Evolutionary conservation across 1,284 basidiomycete species (phyloP).

Genomic region (Mycocalia duriaeana): DNA sequence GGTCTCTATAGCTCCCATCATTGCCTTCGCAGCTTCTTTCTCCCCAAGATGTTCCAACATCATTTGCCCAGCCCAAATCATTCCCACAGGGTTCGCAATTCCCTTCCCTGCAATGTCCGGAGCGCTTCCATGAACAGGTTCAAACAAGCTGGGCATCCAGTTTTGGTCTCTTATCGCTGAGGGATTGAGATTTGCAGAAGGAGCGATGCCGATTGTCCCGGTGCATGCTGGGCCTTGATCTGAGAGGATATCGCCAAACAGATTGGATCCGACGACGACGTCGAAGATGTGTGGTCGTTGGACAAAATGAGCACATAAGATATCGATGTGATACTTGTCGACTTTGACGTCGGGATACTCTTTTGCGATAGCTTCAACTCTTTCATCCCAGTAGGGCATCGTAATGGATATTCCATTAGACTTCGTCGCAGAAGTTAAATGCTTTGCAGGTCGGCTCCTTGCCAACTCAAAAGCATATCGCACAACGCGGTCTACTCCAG

Average conservation of each 20-base stretch:
- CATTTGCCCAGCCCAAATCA: slow-evolving; percentile 57
- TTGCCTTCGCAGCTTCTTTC: slow-evolving; percentile 40
- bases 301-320: slow-evolving; percentile 41
- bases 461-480: slow-evolving; percentile 53
- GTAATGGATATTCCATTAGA: slow-evolving; percentile 43
- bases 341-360: slow-evolving; percentile 48
- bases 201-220: slow-evolving; percentile 56
- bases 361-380: slow-evolving; percentile 43
- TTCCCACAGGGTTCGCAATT: slow-evolving; percentile 74
- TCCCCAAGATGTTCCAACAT: slow-evolving; percentile 51
- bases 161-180: slow-evolving; percentile 24
- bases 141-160: slow-evolving; percentile 42
- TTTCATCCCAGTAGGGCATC: slow-evolving; percentile 44
- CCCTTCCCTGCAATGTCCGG: slow-evolving; percentile 73
- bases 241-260: slow-evolving; percentile 52
- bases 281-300: slow-evolving; percentile 46
- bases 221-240: slow-evolving; percentile 52
- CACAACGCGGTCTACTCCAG: slow-evolving; percentile 46
- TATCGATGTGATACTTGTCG: slow-evolving; percentile 51
- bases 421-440: slow-evolving; percentile 50
- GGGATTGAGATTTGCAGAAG: slow-evolving; percentile 52
- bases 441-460: slow-evolving; percentile 41
- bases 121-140: slow-evolving; percentile 61
- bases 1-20: slow-evolving; percentile 47
- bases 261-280: slow-evolving; percentile 49